These are phyloP conservation scores for Podospora pseudoanserina DNA, from an alignment of 495 filamentous ascomycete genomes.

Conservation along the genomic window DNA sequence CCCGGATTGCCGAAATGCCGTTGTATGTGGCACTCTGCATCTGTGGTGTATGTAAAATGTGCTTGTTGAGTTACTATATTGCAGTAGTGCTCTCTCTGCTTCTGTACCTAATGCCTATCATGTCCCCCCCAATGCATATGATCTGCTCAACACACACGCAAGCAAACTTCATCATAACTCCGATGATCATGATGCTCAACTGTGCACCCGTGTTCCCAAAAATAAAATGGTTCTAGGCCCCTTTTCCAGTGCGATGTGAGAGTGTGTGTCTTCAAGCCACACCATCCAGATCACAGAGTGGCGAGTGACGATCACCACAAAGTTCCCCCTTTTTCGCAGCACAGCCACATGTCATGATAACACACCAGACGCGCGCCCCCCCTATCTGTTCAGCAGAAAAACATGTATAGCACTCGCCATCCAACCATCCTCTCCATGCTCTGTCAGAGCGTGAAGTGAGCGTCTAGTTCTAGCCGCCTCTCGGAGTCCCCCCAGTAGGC, in stretches of 20 bases:
- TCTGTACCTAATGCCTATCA: neutral
- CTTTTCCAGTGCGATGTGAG: neutral
- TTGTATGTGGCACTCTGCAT: neutral
- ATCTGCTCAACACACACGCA: neutral
- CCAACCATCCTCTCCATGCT: too few relatives aligned
- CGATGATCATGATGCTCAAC: neutral
- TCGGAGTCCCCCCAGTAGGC: neutral
- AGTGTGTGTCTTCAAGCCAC: neutral
- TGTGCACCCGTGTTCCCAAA: neutral
- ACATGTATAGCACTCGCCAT: neutral
- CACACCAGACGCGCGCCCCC: neutral
- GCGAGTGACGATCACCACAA: conserved; percentile 1
- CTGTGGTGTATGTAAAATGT: neutral
- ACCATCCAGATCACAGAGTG: neutral
- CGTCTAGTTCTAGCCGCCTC: neutral
- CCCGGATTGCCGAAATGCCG: conserved; percentile 1
- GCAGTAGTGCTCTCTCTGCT: neutral
- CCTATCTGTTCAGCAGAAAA: neutral
- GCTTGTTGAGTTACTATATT: neutral
- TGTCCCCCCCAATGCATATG: neutral
- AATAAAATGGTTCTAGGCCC: neutral
- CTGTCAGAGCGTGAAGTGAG: too few relatives aligned
- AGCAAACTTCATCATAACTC: neutral
- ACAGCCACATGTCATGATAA: neutral
- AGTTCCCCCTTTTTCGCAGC: neutral